phyloP scores from a whole-genome alignment of 495 filamentous ascomycete species.

The Barbatosphaeria neglecta region DNA sequence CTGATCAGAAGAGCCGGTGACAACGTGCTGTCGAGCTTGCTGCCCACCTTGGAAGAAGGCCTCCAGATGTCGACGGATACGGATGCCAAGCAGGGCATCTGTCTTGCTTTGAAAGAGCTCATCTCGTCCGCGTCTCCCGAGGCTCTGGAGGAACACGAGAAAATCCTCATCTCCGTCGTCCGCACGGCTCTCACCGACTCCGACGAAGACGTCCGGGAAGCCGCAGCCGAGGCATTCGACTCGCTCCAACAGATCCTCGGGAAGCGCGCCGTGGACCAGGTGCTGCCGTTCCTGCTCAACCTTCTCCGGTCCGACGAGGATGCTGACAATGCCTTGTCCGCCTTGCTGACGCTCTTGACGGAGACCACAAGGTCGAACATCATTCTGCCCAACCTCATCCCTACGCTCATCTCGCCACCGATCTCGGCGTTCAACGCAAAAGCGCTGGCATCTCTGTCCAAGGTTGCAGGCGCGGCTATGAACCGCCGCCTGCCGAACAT shows the following conservation, averaged over 20 bases:
- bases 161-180: slow-evolving; percentile 85
- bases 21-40: slow-evolving; percentile 71
- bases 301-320: slow-evolving; percentile 74
- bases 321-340: slow-evolving; percentile 84
- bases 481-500: slow-evolving; percentile 79
- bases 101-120: slow-evolving; percentile 86
- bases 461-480: slow-evolving; percentile 82
- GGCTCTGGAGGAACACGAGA: slow-evolving; percentile 85
- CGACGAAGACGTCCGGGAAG: slow-evolving; percentile 82
- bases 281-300: slow-evolving; percentile 81
- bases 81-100: slow-evolving; percentile 93
- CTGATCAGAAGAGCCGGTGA: slow-evolving; percentile 94
- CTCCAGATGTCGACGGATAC: slow-evolving; percentile 80
- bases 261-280: slow-evolving; percentile 87
- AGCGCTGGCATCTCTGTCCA: slow-evolving; percentile 81
- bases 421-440: slow-evolving; percentile 90
- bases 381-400: slow-evolving; percentile 91
- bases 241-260: slow-evolving; percentile 85
- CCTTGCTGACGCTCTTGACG: slow-evolving; percentile 82
- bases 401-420: slow-evolving; percentile 78
- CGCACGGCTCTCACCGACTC: slow-evolving; percentile 85
- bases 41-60: slow-evolving; percentile 89
- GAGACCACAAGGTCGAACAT: slow-evolving; percentile 91
- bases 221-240: slow-evolving; percentile 94
- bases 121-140: slow-evolving; percentile 86